phyloP scores from a whole-genome alignment of 257 asterid genomes.

The Capsicum chinense region DNA sequence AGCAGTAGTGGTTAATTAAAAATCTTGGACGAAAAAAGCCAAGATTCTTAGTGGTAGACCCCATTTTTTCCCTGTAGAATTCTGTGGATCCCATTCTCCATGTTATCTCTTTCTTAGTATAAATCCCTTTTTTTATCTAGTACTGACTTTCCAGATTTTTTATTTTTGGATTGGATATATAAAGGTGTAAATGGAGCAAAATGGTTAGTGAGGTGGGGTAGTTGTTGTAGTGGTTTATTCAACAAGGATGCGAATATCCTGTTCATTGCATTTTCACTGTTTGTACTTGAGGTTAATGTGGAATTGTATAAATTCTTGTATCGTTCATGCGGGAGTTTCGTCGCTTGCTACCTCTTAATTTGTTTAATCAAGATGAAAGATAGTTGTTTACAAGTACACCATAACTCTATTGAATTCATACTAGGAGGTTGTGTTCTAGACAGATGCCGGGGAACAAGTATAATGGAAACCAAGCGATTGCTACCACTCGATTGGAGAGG shows the following conservation, averaged over 20 bases:
- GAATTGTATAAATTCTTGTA: conserved; percentile 30
- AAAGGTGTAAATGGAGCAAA: neutral
- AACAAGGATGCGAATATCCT: conserved; percentile 29
- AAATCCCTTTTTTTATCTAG: conserved; percentile 36
- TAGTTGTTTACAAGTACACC: conserved; percentile 46
- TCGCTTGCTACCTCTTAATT: conserved; percentile 40
- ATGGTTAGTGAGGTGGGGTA: conserved; percentile 11
- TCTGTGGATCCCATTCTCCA: conserved; percentile 55
- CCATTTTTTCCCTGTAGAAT: conserved; percentile 39
- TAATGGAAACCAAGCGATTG: conserved; percentile 50
- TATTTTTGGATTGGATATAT: neutral
- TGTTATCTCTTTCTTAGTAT: conserved; percentile 47
- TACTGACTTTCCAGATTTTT: neutral
- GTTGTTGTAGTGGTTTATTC: conserved; percentile 24
- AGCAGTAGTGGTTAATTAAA: too few species aligned
- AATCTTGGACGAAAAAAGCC: conserved; percentile 19
- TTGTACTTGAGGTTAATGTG: conserved; percentile 22
- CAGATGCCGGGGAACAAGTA: conserved; percentile 85
- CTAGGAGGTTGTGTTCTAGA: conserved; percentile 41
- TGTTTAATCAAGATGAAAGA: conserved; percentile 62
- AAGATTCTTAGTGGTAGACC: conserved; percentile 44
- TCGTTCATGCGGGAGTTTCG: conserved; percentile 34
- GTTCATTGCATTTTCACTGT: conserved; percentile 25
- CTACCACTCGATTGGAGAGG: conserved; percentile 59
- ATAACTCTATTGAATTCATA: conserved; percentile 47